Evolutionary conservation across 192 early-diverging fungal genomes (phyloP), one percentile per base, ranked within the genome.

Genomic region (Cladochytrium replicatum): DNA sequence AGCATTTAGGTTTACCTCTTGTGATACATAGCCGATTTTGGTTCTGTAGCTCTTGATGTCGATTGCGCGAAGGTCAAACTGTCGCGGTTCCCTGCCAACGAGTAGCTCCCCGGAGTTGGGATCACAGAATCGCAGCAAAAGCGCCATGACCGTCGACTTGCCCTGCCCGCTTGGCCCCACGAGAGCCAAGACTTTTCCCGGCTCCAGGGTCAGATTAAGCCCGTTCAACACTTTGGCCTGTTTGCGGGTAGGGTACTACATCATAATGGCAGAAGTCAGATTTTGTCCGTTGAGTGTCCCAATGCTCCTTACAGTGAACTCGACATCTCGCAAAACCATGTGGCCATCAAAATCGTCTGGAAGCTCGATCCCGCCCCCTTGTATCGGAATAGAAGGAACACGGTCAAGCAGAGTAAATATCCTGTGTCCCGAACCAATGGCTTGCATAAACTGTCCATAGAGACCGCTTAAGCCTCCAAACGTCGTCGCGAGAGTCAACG

Each of bases 221-320:
- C 17, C 32, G 13, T 44, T 37, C 13, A 44, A 37, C 13, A 44
- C 32, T 44, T 27, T 27, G 11, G 13, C n/a, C 11, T 44, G 11
- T 44, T 11, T 11, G 11, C 43, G 13, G 13, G 43, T 44, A 37
- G 43, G 43, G 22, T 44, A 44, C 13, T 37, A 37, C 34, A 52
- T 86, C 75, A 15, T 80, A 71, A 25, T 81, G 68, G 19, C 68
- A 58, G 43, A 88, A 78, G 19, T 84, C 86, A 34, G 83, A 85
- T 4, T 86, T 52, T 24, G 6, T 46, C 45, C n/a, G 72, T 3
- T 84, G 84, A n/a, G n/a, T n/a, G n/a, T n/a, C n/a, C n/a, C n/a
- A n/a, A n/a, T n/a, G n/a, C n/a, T n/a, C n/a, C 40, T 41, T 22
- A 41, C 40, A 15, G 40, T 6, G 13, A 41, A 41, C 5, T n/a